Percentiles rank a stretch among this genome's conserved stretches.
Conservation (phyloP, 768 basidiomycete species). For the Rhizopogon vulgaris region DNA sequence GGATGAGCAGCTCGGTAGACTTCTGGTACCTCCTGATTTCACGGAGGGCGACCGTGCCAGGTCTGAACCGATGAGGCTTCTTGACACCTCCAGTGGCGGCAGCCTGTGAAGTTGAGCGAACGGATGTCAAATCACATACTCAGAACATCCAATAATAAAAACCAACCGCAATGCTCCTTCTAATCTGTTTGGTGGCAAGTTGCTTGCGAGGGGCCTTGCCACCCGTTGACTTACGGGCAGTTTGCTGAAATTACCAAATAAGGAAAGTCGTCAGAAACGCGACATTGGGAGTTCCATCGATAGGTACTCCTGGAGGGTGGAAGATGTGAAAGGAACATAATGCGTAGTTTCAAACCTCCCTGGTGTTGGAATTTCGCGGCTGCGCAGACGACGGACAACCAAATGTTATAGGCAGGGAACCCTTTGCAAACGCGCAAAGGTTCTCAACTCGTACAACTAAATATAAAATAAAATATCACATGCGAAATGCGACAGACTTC, state of each 20-base stretch:
- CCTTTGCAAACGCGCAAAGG: slow-evolving; percentile 11
- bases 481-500: too few species aligned
- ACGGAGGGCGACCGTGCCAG: slow-evolving; percentile 79
- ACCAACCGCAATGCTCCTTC: slow-evolving; percentile 27
- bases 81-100: slow-evolving; percentile 81
- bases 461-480: too few species aligned
- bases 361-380: too few species aligned
- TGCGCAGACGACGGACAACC: too few species aligned
- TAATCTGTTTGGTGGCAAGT: slow-evolving; percentile 67
- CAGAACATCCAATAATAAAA: background rate
- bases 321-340: slow-evolving; percentile 5
- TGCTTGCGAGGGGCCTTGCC: slow-evolving; percentile 84
- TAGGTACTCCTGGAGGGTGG: slow-evolving; percentile 5
- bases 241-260: slow-evolving; percentile 56
- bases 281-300: slow-evolving; percentile 16
- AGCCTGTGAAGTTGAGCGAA: slow-evolving; percentile 31
- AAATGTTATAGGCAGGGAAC: too few species aligned
- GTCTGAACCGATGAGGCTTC: slow-evolving; percentile 82
- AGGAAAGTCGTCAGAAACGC: slow-evolving; percentile 20
- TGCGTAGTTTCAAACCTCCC: slow-evolving; percentile 18
- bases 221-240: slow-evolving; percentile 82
- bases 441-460: too few species aligned
- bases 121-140: background rate
- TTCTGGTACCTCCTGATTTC: slow-evolving; percentile 83
- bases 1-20: slow-evolving; percentile 76